Base-by-base conservation (phyloP, 164 flowering plant species). In the Tetrastigma voinierianum region DNA sequence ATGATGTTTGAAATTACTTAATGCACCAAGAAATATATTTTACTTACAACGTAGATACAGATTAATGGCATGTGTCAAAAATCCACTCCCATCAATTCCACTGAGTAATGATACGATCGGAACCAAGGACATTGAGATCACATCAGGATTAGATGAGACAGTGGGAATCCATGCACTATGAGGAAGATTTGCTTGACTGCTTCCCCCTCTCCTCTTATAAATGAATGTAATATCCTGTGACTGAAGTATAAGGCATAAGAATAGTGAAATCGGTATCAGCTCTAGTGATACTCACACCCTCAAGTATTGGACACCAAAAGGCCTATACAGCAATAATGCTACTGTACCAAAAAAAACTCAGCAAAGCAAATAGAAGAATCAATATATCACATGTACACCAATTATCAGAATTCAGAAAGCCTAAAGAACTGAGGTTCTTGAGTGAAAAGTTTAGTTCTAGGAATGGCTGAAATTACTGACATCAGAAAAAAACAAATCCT, bases 31-130 rank as follows among this genome's bases (percentile, higher is more conserved):
- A 32, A 32, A 32, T 32, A 32, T 32, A 32, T 32, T 32, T 32
- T 32, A n/a, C 81, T 77, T 68, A 77, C 81, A 74, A 3, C 81
- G 75, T 43, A 77, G 70, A 48, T 77, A 77, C 51, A 77, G 80
- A 52, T 77, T 77, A 52, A 77, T 77, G 71, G 80, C 80, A 73
- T 77, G 81, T 46, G 59, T 77, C 40, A 77, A 51, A 58, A 67
- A 74, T 56, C 78, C 81, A 57, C 77, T 74, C 40, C 81, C 81
- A 57, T 67, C 40, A 52, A 77, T 32, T 44, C 81, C 81, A 65
- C 67, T 67, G 56, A 77, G 63, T 23, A 77, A 53, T 10, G 81
- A 77, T 25, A 78, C 46, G 16, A 77, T 77, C 12, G 81, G 81
- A 44, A 77, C 49, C 21, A 77, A 68, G 19, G 74, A 60, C 77